phyloP scores from a whole-genome alignment of 2,329 filamentous ascomycete genomes.

The Exophiala alcalophila region DNA sequence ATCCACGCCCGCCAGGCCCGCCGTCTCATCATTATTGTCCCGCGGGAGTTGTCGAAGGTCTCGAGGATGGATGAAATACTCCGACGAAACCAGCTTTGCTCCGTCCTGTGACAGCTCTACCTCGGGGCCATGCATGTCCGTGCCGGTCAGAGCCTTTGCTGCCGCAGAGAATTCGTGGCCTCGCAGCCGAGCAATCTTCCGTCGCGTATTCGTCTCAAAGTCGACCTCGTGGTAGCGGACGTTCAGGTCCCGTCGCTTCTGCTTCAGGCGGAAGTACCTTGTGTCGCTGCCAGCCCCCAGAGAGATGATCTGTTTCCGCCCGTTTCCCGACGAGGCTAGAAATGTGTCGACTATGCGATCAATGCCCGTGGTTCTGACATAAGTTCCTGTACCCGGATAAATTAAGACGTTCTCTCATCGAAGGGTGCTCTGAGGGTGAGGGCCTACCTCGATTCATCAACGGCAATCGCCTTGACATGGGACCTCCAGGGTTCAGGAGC shows the following conservation, averaged over 20 bases:
- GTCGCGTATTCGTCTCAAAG: slow-evolving; percentile 69
- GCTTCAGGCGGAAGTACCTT: slow-evolving; percentile 68
- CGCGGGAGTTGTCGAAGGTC: slow-evolving; percentile 64
- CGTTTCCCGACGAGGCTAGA: slow-evolving; percentile 32
- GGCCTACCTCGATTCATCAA: slow-evolving; percentile 85
- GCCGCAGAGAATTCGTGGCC: slow-evolving; percentile 32
- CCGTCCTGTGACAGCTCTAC: slow-evolving; percentile 37
- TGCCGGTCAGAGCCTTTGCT: slow-evolving; percentile 34
- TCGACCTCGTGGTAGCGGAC: slow-evolving; percentile 90
- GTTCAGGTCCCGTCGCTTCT: slow-evolving; percentile 37
- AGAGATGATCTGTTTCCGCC: slow-evolving; percentile 72
- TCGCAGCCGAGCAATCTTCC: slow-evolving; percentile 54
- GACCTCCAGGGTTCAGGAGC: slow-evolving; percentile 39
- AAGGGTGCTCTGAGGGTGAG: neutral
- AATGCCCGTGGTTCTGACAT: slow-evolving; percentile 79
- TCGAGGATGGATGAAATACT: slow-evolving; percentile 59
- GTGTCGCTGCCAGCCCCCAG: slow-evolving; percentile 94
- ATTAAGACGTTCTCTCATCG: slow-evolving; percentile 8
- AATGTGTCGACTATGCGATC: slow-evolving; percentile 74
- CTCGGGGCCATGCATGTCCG: slow-evolving; percentile 33
- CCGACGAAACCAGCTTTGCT: slow-evolving; percentile 45
- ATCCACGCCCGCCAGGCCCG: slow-evolving; percentile 43
- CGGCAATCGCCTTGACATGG: slow-evolving; percentile 65
- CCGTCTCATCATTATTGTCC: no score
- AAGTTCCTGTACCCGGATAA: slow-evolving; percentile 66